phyloP scores from a whole-genome alignment of 1,139 yeast species.

The Suhomyces panamericanus region DNA sequence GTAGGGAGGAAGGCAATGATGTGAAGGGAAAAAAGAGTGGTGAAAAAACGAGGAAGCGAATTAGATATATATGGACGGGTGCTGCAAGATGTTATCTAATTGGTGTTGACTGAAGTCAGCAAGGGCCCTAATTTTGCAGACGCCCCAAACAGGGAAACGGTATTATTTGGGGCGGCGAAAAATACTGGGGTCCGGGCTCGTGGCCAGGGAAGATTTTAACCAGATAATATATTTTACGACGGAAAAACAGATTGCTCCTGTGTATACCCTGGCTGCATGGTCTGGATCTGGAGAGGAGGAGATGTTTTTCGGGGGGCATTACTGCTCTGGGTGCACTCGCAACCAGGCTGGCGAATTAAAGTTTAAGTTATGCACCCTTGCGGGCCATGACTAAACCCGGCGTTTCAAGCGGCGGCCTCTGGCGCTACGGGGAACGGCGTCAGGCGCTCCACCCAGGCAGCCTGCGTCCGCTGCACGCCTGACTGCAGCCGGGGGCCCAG shows the following conservation, averaged over 20 bases:
- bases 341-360: not conserved
- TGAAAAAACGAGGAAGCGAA: not conserved
- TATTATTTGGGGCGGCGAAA: not conserved
- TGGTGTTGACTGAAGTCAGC: not conserved
- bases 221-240: slow-evolving; percentile 4
- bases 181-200: slow-evolving; percentile 1
- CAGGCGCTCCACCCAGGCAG: too few species aligned
- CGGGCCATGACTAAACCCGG: not conserved
- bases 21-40: not conserved
- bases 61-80: slow-evolving; percentile 5
- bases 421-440: too few species aligned
- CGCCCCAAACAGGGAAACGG: slow-evolving; percentile 6
- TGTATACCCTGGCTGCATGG: slow-evolving; percentile 1
- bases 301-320: slow-evolving; percentile 1
- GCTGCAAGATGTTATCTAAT: slow-evolving; percentile 5
- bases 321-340: not conserved
- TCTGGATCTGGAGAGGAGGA: slow-evolving; percentile 2
- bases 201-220: not conserved
- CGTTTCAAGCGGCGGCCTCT: too few species aligned
- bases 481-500: too few species aligned
- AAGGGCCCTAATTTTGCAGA: slow-evolving; percentile 9
- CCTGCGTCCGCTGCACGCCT: too few species aligned
- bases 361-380: not conserved
- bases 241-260: slow-evolving; percentile 3
- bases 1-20: not conserved